phyloP scores from a whole-genome alignment of 352 stramenopile genomes.

The Albugo candida region DNA sequence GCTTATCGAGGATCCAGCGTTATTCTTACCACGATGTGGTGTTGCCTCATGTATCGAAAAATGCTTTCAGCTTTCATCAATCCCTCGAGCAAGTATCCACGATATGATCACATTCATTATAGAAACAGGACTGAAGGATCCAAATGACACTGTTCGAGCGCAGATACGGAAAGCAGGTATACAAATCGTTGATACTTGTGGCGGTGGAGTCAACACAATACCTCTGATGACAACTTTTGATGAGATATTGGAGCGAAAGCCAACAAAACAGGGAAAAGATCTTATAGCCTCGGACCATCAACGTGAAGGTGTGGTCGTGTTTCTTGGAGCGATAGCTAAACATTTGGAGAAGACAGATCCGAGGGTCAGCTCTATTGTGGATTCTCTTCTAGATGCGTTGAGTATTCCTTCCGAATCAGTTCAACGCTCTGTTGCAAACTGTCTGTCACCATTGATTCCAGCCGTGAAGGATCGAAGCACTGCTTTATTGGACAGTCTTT shows the following conservation, averaged over 20 bases:
- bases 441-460: constrained; percentile 76
- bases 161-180: constrained; percentile 77
- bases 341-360: constrained; percentile 79
- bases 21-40: constrained; percentile 42
- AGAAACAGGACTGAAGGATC: constrained; percentile 49
- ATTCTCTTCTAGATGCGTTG: constrained; percentile 74
- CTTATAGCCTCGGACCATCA: constrained; percentile 69
- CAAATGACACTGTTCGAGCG: constrained; percentile 42
- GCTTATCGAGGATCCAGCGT: constrained; percentile 30
- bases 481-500: constrained; percentile 47
- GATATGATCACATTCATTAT: constrained; percentile 63
- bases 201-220: constrained; percentile 38
- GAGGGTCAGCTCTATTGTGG: constrained; percentile 76
- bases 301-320: constrained; percentile 80
- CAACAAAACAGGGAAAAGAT: constrained; percentile 15
- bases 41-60: constrained; percentile 67
- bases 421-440: constrained; percentile 81
- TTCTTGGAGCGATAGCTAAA: constrained; percentile 73
- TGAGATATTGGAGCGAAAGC: constrained; percentile 40
- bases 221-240: constrained; percentile 57
- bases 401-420: constrained; percentile 85
- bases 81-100: constrained; percentile 42
- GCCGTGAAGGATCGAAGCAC: constrained; percentile 58
- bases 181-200: constrained; percentile 48
- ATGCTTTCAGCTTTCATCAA: constrained; percentile 14